Percentiles rank a stretch among this genome's conserved stretches.
These are phyloP conservation scores for Penicillium sp. DNA, from an alignment of 2,329 filamentous ascomycete species.

Conservation along the genomic window DNA sequence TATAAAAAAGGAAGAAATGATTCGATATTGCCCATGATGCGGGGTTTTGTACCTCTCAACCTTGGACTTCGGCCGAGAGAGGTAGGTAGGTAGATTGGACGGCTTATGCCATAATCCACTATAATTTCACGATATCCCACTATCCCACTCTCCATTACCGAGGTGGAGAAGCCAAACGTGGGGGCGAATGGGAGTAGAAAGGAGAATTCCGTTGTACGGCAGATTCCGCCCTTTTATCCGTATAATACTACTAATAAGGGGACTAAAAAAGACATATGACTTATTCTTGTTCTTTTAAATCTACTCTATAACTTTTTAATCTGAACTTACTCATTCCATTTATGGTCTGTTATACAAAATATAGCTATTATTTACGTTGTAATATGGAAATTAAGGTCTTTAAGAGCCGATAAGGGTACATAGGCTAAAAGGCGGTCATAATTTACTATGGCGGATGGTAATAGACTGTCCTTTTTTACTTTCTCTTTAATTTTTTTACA, in stretches of 20 bases:
- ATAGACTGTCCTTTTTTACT: too few relatives aligned
- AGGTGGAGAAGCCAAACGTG: conserved; percentile 1
- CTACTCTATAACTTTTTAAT: too few relatives aligned
- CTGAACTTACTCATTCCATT: too few relatives aligned
- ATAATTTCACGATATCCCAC: not conserved
- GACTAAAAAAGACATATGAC: too few relatives aligned
- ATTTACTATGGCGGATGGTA: too few relatives aligned
- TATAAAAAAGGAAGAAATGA: not conserved
- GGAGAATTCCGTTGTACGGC: not conserved
- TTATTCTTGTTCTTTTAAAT: too few relatives aligned
- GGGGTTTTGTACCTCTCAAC: conserved; percentile 7
- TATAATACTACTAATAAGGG: too few relatives aligned
- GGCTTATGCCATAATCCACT: conserved; percentile 5
- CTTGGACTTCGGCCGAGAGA: conserved; percentile 22
- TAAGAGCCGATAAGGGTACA: too few relatives aligned
- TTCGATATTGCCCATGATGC: conserved; percentile 7
- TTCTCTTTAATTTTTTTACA: not conserved
- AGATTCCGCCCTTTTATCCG: too few relatives aligned
- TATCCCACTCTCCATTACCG: not conserved
- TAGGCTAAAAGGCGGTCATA: not conserved
- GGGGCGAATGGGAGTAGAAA: not conserved
- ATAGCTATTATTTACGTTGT: too few relatives aligned
- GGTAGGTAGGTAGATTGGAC: not conserved
- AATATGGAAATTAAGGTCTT: too few relatives aligned
- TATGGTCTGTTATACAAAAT: too few relatives aligned